phyloP scores from a whole-genome alignment of 2,329 filamentous ascomycete genomes.

The Phyllosticta capitalensis region DNA sequence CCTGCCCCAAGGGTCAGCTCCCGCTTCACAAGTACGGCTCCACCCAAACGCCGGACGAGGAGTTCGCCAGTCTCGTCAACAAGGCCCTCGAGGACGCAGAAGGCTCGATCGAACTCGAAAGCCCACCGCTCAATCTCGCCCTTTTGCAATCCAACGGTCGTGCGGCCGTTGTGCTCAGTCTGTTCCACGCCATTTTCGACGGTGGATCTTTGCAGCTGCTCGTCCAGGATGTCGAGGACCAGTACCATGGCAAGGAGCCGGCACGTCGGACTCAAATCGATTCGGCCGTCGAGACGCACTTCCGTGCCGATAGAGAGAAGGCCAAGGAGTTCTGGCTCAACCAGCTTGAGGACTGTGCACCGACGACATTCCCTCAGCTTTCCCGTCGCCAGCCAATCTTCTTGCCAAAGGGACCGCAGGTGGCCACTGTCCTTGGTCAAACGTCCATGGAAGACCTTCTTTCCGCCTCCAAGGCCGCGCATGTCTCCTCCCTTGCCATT shows the following conservation, averaged over 20 bases:
- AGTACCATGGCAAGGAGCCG: slow-evolving; percentile 40
- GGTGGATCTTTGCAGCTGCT: slow-evolving; percentile 61
- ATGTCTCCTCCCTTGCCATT: slow-evolving; percentile 4
- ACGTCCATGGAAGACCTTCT: slow-evolving; percentile 1
- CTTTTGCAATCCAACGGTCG: slow-evolving; percentile 18
- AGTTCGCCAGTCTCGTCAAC: neutral
- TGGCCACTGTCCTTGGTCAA: neutral
- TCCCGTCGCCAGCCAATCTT: slow-evolving; percentile 6
- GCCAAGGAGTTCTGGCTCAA: slow-evolving; percentile 55
- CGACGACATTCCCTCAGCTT: slow-evolving; percentile 26
- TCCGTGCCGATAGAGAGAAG: slow-evolving; percentile 35
- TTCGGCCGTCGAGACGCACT: slow-evolving; percentile 50
- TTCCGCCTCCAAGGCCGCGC: slow-evolving; percentile 4
- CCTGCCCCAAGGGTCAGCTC: neutral
- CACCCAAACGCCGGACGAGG: neutral
- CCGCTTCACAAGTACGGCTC: neutral
- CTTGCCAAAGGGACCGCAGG: neutral
- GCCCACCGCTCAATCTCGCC: slow-evolving; percentile 4
- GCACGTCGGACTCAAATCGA: slow-evolving; percentile 44
- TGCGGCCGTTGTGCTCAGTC: slow-evolving; percentile 32
- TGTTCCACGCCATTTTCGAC: slow-evolving; percentile 75
- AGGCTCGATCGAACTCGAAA: slow-evolving; percentile 1
- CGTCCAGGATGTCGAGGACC: slow-evolving; percentile 55
- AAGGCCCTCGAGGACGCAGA: slow-evolving; percentile 8
- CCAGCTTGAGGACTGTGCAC: slow-evolving; percentile 42